Conservation (phyloP, 148 eudicot genomes). For the Camellia lanceoleosa region DNA sequence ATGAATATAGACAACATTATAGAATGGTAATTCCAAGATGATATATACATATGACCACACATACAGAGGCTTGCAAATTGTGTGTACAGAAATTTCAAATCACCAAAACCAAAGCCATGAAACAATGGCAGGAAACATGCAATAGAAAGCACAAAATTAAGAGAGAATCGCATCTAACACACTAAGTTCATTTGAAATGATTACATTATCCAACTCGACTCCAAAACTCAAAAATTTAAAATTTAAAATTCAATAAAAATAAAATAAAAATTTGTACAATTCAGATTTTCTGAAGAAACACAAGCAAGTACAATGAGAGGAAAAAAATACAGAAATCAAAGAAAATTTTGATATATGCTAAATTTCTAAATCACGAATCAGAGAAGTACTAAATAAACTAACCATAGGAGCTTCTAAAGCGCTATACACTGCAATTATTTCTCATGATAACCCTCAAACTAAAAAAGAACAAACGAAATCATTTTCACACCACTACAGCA, state of each 20-base stretch:
- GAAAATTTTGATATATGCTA: background rate
- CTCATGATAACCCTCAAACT: conserved; percentile 12
- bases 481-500: conserved; percentile 21
- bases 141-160: background rate
- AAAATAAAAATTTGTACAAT: background rate
- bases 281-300: no score
- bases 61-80: background rate
- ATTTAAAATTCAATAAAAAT: no score
- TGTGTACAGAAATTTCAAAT: background rate
- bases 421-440: conserved; percentile 15
- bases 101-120: background rate
- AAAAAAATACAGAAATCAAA: background rate
- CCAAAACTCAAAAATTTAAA: background rate
- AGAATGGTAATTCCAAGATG: background rate
- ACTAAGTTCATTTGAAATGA: background rate
- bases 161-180: background rate
- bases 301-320: background rate
- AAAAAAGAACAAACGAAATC: conserved; percentile 26
- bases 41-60: background rate
- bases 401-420: background rate
- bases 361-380: background rate
- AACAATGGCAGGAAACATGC: background rate
- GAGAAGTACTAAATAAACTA: conserved; percentile 6
- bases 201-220: background rate
- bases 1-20: conserved; percentile 13